phyloP scores from a whole-genome alignment of 2,329 filamentous ascomycete species.

The Zymoseptoria passerinii region DNA sequence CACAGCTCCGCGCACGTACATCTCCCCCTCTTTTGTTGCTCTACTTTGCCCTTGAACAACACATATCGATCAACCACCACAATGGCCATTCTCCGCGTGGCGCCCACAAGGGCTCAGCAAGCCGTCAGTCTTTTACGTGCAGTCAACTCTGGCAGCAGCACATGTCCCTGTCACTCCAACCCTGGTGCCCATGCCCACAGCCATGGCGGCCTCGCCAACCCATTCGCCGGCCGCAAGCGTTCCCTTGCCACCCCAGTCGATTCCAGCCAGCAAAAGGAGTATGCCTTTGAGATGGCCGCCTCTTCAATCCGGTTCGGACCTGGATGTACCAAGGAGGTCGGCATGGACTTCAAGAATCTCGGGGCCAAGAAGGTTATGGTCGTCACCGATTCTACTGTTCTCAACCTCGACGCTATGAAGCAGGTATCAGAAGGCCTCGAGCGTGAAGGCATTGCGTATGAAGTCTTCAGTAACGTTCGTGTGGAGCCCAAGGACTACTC shows the following conservation, averaged over 20 bases:
- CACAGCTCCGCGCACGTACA: background rate
- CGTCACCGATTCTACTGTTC: slow-evolving; percentile 78
- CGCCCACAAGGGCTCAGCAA: slow-evolving; percentile 45
- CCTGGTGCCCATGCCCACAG: slow-evolving; percentile 63
- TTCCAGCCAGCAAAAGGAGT: slow-evolving; percentile 71
- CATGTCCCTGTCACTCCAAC: slow-evolving; percentile 88
- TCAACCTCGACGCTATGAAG: slow-evolving; percentile 78
- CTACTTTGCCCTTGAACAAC: background rate
- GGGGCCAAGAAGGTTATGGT: slow-evolving; percentile 80
- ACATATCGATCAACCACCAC: slow-evolving; percentile 1
- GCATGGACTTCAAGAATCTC: slow-evolving; percentile 95
- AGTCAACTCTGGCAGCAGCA: slow-evolving; percentile 75
- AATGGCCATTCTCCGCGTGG: slow-evolving; percentile 33
- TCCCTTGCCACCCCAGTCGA: slow-evolving; percentile 68
- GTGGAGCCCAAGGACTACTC: slow-evolving; percentile 94
- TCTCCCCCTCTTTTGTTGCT: background rate
- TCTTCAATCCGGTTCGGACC: slow-evolving; percentile 90
- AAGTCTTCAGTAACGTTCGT: slow-evolving; percentile 70
- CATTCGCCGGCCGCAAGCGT: slow-evolving; percentile 46
- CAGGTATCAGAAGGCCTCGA: slow-evolving; percentile 75
- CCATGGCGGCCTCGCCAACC: slow-evolving; percentile 43
- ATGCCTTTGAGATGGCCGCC: slow-evolving; percentile 97
- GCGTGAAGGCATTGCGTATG: slow-evolving; percentile 68
- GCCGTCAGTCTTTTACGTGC: slow-evolving; percentile 71
- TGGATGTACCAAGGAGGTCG: slow-evolving; percentile 88